Evolutionary conservation across 306 rosid genomes (phyloP).

Genomic region (Trifolium repens): DNA sequence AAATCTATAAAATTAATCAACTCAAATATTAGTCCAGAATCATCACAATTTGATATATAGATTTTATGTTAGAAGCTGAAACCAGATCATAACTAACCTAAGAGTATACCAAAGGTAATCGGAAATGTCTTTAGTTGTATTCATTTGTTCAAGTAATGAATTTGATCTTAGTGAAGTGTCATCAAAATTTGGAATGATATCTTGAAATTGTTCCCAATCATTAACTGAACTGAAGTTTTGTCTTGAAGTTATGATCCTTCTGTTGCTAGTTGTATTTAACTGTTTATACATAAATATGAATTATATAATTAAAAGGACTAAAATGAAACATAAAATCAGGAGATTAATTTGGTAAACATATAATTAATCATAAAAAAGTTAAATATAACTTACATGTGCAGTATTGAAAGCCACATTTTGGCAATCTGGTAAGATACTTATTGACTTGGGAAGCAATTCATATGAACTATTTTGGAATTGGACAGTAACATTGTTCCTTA

Average conservation of each 20-base stretch:
- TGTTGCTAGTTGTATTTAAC: constrained; percentile 50
- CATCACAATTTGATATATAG: neutral
- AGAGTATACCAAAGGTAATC: constrained; percentile 79
- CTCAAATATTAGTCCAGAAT: constrained; percentile 26
- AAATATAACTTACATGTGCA: constrained; percentile 53
- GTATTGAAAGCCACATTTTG: constrained; percentile 61
- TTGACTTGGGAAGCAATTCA: constrained; percentile 62
- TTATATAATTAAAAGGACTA: neutral
- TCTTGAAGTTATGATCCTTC: constrained; percentile 46
- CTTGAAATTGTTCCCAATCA: constrained; percentile 58
- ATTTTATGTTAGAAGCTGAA: constrained; percentile 18
- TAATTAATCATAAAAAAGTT: neutral
- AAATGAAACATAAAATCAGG: neutral
- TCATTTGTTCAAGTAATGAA: constrained; percentile 71
- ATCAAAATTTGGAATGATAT: constrained; percentile 53
- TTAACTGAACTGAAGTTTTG: constrained; percentile 55
- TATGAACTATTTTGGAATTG: constrained; percentile 58
- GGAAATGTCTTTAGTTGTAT: constrained; percentile 67
- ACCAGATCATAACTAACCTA: constrained; percentile 48
- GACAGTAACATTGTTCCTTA: constrained; percentile 39
- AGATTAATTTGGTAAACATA: neutral
- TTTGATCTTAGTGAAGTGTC: constrained; percentile 51
- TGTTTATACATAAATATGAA: neutral
- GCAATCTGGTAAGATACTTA: constrained; percentile 72
- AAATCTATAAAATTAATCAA: constrained; percentile 45